A percentile compares a stretch with the other conserved stretches of the same genome.
These are phyloP conservation scores for Gyromitra esculenta DNA, from an alignment of 2,329 filamentous ascomycete genomes.

Conservation along the genomic window DNA sequence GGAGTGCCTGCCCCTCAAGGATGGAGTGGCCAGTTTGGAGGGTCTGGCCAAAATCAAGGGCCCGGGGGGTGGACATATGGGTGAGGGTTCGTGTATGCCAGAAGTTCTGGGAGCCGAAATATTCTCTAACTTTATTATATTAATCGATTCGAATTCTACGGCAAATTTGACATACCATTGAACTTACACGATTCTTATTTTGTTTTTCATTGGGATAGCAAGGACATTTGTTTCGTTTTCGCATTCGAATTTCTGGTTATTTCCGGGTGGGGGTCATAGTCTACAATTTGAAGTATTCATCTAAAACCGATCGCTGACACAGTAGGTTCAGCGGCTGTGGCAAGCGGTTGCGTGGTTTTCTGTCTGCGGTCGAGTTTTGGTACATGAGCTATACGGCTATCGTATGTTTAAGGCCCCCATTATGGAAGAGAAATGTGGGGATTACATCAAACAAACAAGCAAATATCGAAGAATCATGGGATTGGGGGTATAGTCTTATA, in stretches of 20 bases:
- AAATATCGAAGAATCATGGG: not conserved
- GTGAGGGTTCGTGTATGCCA: not conserved
- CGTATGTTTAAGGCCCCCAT: not conserved
- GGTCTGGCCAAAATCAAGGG: conserved; percentile 10
- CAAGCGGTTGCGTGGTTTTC: conserved; percentile 8
- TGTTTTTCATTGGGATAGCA: conserved; percentile 12
- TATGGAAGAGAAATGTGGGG: not conserved
- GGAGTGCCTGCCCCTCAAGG: not conserved
- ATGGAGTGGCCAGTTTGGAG: conserved; percentile 25
- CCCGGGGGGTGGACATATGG: conserved; percentile 24
- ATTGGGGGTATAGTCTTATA: not conserved
- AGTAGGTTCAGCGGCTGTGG: conserved; percentile 20
- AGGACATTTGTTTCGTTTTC: conserved; percentile 17
- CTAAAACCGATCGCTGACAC: conserved; percentile 14
- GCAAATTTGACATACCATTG: conserved; percentile 3
- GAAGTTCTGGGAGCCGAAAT: not conserved
- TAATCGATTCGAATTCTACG: not conserved
- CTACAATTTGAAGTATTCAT: conserved; percentile 5
- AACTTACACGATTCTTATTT: conserved; percentile 15
- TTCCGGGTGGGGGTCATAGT: not conserved
- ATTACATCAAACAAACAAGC: not conserved
- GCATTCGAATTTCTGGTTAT: conserved; percentile 5
- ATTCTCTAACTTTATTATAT: conserved; percentile 14
- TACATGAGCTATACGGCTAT: conserved; percentile 6
- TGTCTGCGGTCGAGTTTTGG: conserved; percentile 1